Evolutionary conservation across 1,284 basidiomycete species (phyloP).

Genomic region (Heterobasidion annosum): DNA sequence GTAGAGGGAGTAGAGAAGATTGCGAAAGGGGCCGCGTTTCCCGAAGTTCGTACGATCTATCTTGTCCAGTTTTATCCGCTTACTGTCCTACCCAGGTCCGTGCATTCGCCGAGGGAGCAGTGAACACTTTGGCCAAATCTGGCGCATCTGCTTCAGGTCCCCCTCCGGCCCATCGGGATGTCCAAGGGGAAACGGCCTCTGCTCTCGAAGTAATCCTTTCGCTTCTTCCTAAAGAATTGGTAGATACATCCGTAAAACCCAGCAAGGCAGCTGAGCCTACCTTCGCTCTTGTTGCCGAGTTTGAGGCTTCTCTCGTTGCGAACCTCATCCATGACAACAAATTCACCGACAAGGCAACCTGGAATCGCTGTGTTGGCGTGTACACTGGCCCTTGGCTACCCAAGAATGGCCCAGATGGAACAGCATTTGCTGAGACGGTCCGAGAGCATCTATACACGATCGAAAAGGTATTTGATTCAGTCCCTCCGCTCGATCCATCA

Average conservation of each 20-base stretch:
- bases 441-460: constrained; percentile 71
- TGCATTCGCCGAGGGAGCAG: constrained; percentile 79
- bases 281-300: constrained; percentile 50
- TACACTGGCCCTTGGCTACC: constrained; percentile 67
- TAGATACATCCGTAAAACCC: constrained; percentile 38
- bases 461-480: constrained; percentile 41
- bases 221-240: constrained; percentile 46
- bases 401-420: constrained; percentile 30
- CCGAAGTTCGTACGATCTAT: constrained; percentile 55
- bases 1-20: constrained; percentile 92
- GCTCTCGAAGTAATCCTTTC: constrained; percentile 50
- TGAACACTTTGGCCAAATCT: constrained; percentile 69
- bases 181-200: constrained; percentile 50
- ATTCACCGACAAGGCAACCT: constrained; percentile 55
- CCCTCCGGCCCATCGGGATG: constrained; percentile 58
- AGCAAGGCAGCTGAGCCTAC: constrained; percentile 37
- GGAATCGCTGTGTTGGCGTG: constrained; percentile 67
- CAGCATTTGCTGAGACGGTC: constrained; percentile 53
- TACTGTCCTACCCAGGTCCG: constrained; percentile 52
- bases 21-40: constrained; percentile 88
- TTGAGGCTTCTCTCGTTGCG: constrained; percentile 66
- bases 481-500: neutral
- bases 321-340: constrained; percentile 68
- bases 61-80: constrained; percentile 8
- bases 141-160: constrained; percentile 71